Conservation (phyloP, 768 basidiomycete genomes). For the Lactarius evosmus region DNA sequence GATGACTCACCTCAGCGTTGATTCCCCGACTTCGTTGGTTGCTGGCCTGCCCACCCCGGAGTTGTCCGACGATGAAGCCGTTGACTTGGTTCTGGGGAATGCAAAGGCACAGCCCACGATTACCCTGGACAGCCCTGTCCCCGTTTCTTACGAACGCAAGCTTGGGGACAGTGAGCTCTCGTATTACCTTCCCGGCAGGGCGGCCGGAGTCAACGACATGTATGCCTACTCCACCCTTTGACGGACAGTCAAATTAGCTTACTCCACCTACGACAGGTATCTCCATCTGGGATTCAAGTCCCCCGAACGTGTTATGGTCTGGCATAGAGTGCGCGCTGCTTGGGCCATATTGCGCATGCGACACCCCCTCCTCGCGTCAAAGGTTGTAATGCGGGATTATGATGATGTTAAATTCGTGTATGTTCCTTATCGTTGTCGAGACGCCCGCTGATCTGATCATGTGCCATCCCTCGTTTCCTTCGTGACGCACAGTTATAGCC, state of each 20-base stretch:
- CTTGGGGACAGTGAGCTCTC: constrained; percentile 76
- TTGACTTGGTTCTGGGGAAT: not conserved
- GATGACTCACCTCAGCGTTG: constrained; percentile 2
- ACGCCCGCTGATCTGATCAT: not conserved
- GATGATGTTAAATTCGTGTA: constrained; percentile 67
- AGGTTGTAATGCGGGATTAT: constrained; percentile 57
- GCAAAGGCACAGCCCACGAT: not conserved
- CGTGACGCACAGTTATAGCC: constrained; percentile 41
- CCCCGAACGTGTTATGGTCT: constrained; percentile 41
- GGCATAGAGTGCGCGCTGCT: constrained; percentile 49
- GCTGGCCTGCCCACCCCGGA: constrained; percentile 15
- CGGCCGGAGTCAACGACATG: constrained; percentile 86
- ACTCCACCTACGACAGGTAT: constrained; percentile 51
- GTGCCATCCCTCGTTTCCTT: not conserved
- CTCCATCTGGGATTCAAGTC: constrained; percentile 68
- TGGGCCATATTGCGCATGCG: constrained; percentile 72
- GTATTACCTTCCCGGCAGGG: constrained; percentile 78
- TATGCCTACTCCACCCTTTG: constrained; percentile 35
- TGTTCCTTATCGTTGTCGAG: constrained; percentile 29
- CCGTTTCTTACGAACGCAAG: constrained; percentile 42
- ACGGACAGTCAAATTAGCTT: not conserved
- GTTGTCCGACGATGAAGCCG: constrained; percentile 12
- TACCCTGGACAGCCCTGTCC: not conserved
- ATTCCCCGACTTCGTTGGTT: not conserved
- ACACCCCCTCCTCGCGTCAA: constrained; percentile 70